Conservation (phyloP, 352 stramenopile species). For the Bremia lactucae region DNA sequence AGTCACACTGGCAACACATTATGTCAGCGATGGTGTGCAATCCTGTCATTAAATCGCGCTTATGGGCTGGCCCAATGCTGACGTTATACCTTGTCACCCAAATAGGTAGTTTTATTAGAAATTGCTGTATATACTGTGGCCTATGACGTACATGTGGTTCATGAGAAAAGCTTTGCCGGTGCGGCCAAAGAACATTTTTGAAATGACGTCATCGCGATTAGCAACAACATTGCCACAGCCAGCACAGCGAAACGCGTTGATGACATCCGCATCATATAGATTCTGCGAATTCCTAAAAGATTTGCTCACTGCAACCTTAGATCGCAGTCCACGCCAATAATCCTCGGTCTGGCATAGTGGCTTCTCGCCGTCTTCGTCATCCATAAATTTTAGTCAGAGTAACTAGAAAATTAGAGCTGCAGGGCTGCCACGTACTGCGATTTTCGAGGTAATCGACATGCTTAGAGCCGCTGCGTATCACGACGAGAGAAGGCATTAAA, state of each 20-base stretch:
- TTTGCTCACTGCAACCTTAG: conserved; percentile 12
- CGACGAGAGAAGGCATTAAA: conserved; percentile 54
- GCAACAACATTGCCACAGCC: conserved; percentile 54
- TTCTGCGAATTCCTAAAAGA: conserved; percentile 29
- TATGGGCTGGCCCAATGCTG: conserved; percentile 36
- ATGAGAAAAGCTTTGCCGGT: conserved; percentile 69
- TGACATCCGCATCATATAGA: conserved; percentile 33
- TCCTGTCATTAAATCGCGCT: conserved; percentile 69
- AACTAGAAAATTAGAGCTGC: conserved; percentile 13
- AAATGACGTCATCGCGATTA: conserved; percentile 57
- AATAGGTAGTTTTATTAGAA: not conserved
- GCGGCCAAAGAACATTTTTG: conserved; percentile 70
- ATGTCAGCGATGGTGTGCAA: conserved; percentile 75
- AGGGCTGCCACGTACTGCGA: conserved; percentile 28
- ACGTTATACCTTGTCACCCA: conserved; percentile 51
- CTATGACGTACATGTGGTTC: conserved; percentile 56
- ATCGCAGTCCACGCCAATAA: conserved; percentile 4
- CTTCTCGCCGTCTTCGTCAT: conserved; percentile 21
- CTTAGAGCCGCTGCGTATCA: conserved; percentile 55
- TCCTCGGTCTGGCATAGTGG: conserved; percentile 15
- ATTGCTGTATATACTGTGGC: not conserved
- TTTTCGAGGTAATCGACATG: conserved; percentile 59
- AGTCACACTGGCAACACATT: conserved; percentile 43
- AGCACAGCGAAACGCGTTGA: conserved; percentile 49
- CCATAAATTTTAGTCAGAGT: conserved; percentile 14